Evolutionary conservation across 2,329 filamentous ascomycete species (phyloP).

Genomic region (Pseudonectria foliicola): DNA sequence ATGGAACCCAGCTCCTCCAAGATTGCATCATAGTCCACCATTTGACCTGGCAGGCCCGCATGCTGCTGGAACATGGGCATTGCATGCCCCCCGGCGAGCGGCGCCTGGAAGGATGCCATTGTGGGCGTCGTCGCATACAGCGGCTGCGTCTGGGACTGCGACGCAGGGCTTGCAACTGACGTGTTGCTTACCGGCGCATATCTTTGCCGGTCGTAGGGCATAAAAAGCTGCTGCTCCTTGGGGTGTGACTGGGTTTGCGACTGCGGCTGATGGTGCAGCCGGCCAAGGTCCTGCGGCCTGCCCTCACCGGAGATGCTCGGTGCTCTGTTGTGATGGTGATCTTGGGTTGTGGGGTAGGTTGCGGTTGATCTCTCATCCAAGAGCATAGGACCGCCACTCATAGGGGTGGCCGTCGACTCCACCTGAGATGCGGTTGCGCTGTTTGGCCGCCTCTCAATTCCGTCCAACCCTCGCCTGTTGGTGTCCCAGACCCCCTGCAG

Average conservation of each 20-base stretch:
- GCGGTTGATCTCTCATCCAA: constrained; percentile 24
- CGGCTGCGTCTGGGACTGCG: constrained; percentile 12
- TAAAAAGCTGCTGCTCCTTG: constrained; percentile 14
- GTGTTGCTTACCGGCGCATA: constrained; percentile 8
- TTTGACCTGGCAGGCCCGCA: constrained; percentile 15
- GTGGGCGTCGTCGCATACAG: constrained; percentile 18
- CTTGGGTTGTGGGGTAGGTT: constrained; percentile 15
- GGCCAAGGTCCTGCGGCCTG: constrained; percentile 15
- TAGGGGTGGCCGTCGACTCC: constrained; percentile 11
- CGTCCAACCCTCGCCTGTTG: constrained; percentile 8
- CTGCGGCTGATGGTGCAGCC: constrained; percentile 11
- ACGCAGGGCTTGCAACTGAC: constrained; percentile 13
- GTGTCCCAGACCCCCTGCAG: constrained; percentile 22
- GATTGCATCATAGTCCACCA: constrained; percentile 44
- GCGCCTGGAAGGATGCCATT: constrained; percentile 18
- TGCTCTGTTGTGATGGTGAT: constrained; percentile 1
- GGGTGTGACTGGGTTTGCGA: constrained; percentile 1
- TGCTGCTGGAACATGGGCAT: constrained; percentile 13
- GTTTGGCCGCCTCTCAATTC: constrained; percentile 15
- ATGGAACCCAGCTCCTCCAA: constrained; percentile 46
- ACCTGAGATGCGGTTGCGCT: constrained; percentile 7
- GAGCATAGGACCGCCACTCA: constrained; percentile 11
- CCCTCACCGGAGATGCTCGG: constrained; percentile 16
- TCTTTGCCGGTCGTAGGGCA: constrained; percentile 16
- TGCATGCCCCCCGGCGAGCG: constrained; percentile 12